Conservation (phyloP, 163 green algal genomes). For the Picocystis sp. region DNA sequence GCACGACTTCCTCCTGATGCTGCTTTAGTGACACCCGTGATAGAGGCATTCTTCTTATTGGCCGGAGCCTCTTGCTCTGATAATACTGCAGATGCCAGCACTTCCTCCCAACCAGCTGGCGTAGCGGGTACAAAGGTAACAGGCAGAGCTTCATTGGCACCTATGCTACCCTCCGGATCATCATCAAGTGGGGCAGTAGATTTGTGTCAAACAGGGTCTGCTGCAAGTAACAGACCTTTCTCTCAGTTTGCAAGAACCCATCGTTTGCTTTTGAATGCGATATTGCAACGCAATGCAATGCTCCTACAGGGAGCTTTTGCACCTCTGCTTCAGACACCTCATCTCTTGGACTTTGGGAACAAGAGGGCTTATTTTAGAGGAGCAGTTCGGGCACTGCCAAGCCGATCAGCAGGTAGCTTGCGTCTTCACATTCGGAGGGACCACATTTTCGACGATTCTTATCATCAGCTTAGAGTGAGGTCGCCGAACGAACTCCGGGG, state of each 20-base stretch:
- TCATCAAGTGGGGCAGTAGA: background rate
- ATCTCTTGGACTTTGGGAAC: conserved; percentile 96
- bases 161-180: background rate
- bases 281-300: conserved; percentile 46
- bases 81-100: background rate
- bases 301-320: conserved; percentile 58
- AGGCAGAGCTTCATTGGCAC: background rate
- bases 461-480: conserved; percentile 72
- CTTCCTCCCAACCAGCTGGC: background rate
- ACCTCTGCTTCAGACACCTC: conserved; percentile 50
- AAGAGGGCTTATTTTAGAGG: conserved; percentile 61
- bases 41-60: conserved; percentile 87
- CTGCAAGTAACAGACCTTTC: background rate
- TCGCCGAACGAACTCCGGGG: conserved; percentile 59
- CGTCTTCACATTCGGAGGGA: conserved; percentile 59
- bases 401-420: conserved; percentile 38
- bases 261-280: conserved; percentile 68
- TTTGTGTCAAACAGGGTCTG: background rate
- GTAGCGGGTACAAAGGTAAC: background rate
- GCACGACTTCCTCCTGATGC: conserved; percentile 47
- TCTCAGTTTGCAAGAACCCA: conserved; percentile 62
- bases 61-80: conserved; percentile 10
- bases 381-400: conserved; percentile 25
- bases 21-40: conserved; percentile 60
- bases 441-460: conserved; percentile 89